A percentile compares a stretch with the other conserved stretches of the same genome.
Evolutionary conservation across 805 yeast species (phyloP).

Genomic region (Candida odintsovae): DNA sequence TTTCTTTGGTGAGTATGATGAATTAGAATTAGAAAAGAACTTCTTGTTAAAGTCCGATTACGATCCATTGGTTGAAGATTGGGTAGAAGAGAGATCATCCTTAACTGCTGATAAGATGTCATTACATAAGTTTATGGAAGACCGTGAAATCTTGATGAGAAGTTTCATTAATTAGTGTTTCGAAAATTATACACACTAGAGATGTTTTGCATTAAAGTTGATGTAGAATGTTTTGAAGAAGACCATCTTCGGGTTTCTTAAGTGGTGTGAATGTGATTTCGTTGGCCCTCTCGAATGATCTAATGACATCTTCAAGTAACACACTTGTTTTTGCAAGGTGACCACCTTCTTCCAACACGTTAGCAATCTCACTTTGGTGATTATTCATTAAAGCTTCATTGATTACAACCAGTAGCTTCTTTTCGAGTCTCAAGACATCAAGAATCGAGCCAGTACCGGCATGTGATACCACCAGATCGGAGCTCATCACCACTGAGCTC

Average conservation of each 20-base stretch:
- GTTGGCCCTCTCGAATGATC: conserved; percentile 11
- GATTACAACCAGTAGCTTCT: conserved; percentile 62
- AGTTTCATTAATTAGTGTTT: conserved; percentile 3
- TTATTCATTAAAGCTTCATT: conserved; percentile 77
- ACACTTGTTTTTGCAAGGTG: conserved; percentile 23
- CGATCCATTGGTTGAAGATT: conserved; percentile 12
- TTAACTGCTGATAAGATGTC: conserved; percentile 1
- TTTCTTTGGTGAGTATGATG: conserved; percentile 1
- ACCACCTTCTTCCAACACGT: conserved; percentile 36
- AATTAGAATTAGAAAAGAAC: conserved; percentile 1
- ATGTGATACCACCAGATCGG: conserved; percentile 73
- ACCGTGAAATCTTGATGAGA: conserved; percentile 13
- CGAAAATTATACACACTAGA: background rate
- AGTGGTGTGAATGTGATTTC: conserved; percentile 11
- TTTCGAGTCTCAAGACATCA: conserved; percentile 57
- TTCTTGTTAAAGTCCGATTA: conserved; percentile 15
- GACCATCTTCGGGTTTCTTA: conserved; percentile 19
- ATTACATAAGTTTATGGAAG: conserved; percentile 11
- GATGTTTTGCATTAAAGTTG: conserved; percentile 2
- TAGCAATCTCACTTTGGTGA: conserved; percentile 77
- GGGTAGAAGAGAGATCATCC: conserved; percentile 4
- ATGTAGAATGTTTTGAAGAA: conserved; percentile 7
- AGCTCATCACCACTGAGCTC: conserved; percentile 32
- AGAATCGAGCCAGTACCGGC: conserved; percentile 91
- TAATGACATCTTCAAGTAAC: conserved; percentile 11